Base-by-base conservation (phyloP, 108 stramenopile species). In the Nitzschia sp. region DNA sequence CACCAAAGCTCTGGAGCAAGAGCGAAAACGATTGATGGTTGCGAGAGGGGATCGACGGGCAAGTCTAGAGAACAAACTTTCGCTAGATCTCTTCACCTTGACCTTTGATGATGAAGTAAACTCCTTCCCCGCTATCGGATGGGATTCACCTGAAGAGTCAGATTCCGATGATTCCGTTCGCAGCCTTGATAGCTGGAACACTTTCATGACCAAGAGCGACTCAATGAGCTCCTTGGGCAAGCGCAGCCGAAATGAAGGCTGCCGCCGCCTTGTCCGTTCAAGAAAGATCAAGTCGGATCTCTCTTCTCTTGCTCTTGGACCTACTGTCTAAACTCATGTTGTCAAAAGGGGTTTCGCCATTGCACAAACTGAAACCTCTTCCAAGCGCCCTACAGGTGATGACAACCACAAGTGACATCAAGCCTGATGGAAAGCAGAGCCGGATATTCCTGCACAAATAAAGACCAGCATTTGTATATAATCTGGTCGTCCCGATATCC, bases 241-340 rank as follows among this genome's bases (percentile, higher is more conserved):
- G 63, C 26, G 71, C 38, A 27, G 62, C 25, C 61, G 71, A 15
- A 26, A 26, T 35, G 30, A 33, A 5, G 35, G 26, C 19, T 36
- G 35, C 17, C 59, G 71, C 27, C 48, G 71, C 8, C 71, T 72
- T 51, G 71, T 72, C 35, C 61, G 71, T 26, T 72, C 71, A 5
- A 63, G 56, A 54, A 72, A 72, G 51, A 72, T 72, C 71, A 72
- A 72, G 63, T 72, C 71, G 29, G 62, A 56, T 56, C 62, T 72
- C 9, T 30, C 71, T 31, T 64, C 71, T 19, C 71, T 72, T 54
- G 62, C 71, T 21, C 36, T 61, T 24, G 49, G 49, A 51, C 49
- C 21, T 34, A 3, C 23, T 61, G 33, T 23, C 60, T 38, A 61
- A 34, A 61, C 15, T 34, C 19, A 11, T 24, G 60, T 34, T 24